phyloP scores from a whole-genome alignment of 176 grass and related monocot species.

The Paspalum notatum region DNA sequence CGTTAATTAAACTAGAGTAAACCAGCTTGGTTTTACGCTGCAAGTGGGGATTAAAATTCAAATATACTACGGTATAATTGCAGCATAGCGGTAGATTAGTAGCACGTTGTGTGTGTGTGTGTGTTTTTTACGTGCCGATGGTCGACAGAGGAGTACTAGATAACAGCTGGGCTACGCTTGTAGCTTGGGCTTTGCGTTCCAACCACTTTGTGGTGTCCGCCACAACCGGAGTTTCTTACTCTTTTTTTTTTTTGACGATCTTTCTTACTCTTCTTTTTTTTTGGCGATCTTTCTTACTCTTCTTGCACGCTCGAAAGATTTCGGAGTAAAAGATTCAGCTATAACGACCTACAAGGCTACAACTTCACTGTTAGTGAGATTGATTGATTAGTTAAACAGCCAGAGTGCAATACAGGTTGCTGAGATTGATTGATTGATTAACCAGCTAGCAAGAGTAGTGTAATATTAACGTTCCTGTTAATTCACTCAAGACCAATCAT shows the following conservation, averaged over 20 bases:
- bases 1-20: neutral
- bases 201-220: constrained; percentile 5
- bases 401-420: too few species aligned
- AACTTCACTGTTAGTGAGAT: too few species aligned
- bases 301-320: neutral
- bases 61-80: too few species aligned
- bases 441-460: neutral
- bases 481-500: too few species aligned
- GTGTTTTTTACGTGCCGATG: neutral
- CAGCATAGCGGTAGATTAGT: too few species aligned
- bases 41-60: neutral
- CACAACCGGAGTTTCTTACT: constrained; percentile 2
- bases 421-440: too few species aligned
- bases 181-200: neutral
- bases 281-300: neutral
- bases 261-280: neutral
- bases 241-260: too few species aligned
- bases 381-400: too few species aligned
- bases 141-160: neutral
- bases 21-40: neutral
- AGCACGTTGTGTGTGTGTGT: too few species aligned
- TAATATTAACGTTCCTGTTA: too few species aligned
- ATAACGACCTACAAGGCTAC: too few species aligned
- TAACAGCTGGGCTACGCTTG: neutral
- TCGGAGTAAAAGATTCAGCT: neutral